Base-by-base conservation (phyloP, 495 filamentous ascomycete species). In the Xylaria bambusicola region DNA sequence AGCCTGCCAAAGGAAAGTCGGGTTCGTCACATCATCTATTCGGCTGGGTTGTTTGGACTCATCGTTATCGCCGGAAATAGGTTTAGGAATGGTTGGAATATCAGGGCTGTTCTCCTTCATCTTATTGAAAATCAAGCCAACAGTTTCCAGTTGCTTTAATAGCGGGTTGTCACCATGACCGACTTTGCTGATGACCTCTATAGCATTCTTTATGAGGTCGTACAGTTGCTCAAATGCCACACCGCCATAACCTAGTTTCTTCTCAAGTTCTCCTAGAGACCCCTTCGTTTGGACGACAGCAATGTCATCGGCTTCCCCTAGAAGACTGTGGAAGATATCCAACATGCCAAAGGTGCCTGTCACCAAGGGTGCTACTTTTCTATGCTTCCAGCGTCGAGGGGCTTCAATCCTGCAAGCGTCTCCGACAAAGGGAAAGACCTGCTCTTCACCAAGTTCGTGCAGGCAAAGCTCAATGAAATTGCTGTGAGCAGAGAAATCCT, bases 311-410 rank as follows among this genome's bases (percentile, higher is more conserved):
- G 90, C 71, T 67, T 91, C 87, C 35, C 88, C 88, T 55, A 88
- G 78, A 8, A 91, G 88, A 5, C 84, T 87, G 68, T 90, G 88
- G 17, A 92, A 80, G 73, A 93, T 93, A 36, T 93, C 90, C 13
- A 90, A 86, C 38, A 87, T 87, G 29, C 88, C 88, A 71, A 91
- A 92, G 3, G 88, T 90, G 36, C 88, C 88, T 17, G 88, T 91
- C 45, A 91, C 77, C 52, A 88, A 71, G 13, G 88, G 88, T 60
- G 80, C 90, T 53, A 90, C 80, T 6, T 74, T 60, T 10, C 75
- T 67, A 9, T 67, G 75, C 49, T 73, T 78, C 26, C 85, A 88
- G 84, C 71, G 72, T 27, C 90, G 62, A 18, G 81, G 71, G 29
- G 88, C 66, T 62, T 77, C 71, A 6, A 86, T 83, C 40, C 74